A percentile compares a stretch with the other conserved stretches of the same genome.
phyloP scores from a whole-genome alignment of 495 filamentous ascomycete genomes.

The Penicillium ochrochloron region DNA sequence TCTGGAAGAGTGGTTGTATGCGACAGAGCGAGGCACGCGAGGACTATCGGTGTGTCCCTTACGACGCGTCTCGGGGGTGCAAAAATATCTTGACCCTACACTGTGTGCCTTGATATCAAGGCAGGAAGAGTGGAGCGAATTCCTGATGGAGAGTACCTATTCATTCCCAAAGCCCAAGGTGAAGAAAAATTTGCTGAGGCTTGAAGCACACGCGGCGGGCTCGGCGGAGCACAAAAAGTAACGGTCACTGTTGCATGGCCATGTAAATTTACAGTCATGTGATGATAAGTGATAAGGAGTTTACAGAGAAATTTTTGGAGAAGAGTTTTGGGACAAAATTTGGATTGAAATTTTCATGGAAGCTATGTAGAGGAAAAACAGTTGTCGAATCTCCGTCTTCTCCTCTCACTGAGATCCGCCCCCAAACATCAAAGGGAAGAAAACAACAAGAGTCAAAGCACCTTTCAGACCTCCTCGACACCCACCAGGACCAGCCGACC shows the following conservation, averaged over 20 bases:
- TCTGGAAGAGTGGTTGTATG: not conserved
- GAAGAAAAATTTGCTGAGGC: not conserved
- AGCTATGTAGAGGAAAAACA: not conserved
- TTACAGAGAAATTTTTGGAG: not conserved
- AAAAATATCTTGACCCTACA: not conserved
- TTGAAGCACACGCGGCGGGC: not conserved
- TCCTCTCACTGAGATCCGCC: conserved; percentile 6
- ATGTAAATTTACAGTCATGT: not conserved
- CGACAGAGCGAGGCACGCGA: not conserved
- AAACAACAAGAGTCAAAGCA: conserved; percentile 34
- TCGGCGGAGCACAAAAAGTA: not conserved
- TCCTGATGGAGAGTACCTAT: not conserved
- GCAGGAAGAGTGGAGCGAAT: not conserved
- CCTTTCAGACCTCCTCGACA: conserved; percentile 75
- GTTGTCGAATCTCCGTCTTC: not conserved
- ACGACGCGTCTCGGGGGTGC: not conserved
- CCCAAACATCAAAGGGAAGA: conserved; percentile 18
- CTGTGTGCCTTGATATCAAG: not conserved
- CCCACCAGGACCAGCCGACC: conserved; percentile 67
- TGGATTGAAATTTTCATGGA: not conserved
- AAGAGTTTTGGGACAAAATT: not conserved
- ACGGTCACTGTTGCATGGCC: not conserved
- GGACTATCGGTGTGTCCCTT: not conserved
- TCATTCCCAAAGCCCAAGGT: not conserved
- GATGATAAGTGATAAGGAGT: not conserved